Conservation (phyloP, 257 asterid species). For the Fraxinus excelsior region DNA sequence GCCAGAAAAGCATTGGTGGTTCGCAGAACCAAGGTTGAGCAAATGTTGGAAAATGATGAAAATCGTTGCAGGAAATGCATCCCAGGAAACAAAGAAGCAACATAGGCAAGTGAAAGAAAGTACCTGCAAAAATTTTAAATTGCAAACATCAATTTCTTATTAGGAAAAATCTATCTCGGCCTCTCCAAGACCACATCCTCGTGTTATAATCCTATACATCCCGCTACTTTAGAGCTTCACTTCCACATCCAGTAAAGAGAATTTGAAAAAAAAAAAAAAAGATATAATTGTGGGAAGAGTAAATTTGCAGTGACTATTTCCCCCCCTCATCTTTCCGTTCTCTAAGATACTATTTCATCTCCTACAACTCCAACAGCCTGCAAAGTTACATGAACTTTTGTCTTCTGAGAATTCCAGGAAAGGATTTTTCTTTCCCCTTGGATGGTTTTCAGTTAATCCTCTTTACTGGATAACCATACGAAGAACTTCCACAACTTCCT, state of each 20-base stretch:
- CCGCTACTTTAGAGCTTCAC: not conserved
- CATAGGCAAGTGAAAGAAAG: conserved; percentile 89
- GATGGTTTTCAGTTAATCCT: not conserved
- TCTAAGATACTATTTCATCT: not conserved
- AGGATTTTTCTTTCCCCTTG: not conserved
- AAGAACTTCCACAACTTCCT: not conserved
- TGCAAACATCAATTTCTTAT: conserved; percentile 42
- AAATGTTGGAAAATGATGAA: conserved; percentile 54
- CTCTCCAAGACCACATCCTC: not conserved
- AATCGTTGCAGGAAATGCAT: conserved; percentile 43
- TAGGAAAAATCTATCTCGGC: not conserved
- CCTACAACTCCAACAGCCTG: not conserved
- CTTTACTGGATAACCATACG: not conserved
- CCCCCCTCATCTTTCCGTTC: not conserved
- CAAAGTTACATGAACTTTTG: not conserved
- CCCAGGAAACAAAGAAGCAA: conserved; percentile 93
- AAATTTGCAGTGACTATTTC: not conserved
- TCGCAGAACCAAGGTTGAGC: conserved; percentile 77
- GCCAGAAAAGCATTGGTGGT: conserved; percentile 76
- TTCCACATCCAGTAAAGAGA: not conserved
- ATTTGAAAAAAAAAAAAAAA: not conserved
- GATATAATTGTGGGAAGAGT: not conserved
- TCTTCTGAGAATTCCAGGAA: not conserved
- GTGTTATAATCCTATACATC: not conserved
- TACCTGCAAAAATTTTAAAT: conserved; percentile 72